Percentiles rank a stretch among this genome's conserved stretches.
Evolutionary conservation across 1,284 basidiomycete genomes (phyloP).

Genomic region (Termitomyces sp.): DNA sequence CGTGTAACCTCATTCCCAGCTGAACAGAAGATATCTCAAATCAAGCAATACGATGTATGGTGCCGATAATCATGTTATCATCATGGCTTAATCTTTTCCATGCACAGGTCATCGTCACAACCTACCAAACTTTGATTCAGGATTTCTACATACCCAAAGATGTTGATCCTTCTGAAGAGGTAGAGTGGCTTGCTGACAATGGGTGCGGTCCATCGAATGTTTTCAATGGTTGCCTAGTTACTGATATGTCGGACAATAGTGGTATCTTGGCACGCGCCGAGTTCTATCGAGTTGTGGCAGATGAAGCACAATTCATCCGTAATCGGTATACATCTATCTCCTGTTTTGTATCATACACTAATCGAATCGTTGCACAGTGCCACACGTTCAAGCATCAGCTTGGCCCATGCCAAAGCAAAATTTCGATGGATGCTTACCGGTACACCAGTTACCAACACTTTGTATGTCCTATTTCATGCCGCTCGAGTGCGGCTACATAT

Average conservation of each 20-base stretch:
- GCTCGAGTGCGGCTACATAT: background rate
- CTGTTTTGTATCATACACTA: background rate
- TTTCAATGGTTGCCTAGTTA: background rate
- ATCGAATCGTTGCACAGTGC: slow-evolving; percentile 26
- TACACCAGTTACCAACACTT: slow-evolving; percentile 64
- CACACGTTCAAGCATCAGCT: slow-evolving; percentile 52
- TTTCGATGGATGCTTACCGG: slow-evolving; percentile 72
- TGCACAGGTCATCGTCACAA: slow-evolving; percentile 56
- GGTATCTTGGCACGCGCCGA: slow-evolving; percentile 50
- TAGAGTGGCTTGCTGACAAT: slow-evolving; percentile 40
- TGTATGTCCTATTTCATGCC: slow-evolving; percentile 30
- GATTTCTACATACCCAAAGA: slow-evolving; percentile 50
- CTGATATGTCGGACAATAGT: slow-evolving; percentile 24
- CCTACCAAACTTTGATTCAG: slow-evolving; percentile 56
- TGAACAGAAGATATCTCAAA: slow-evolving; percentile 29
- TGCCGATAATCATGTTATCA: background rate
- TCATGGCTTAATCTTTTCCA: background rate
- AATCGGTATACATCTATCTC: slow-evolving; percentile 38
- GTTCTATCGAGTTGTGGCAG: slow-evolving; percentile 60
- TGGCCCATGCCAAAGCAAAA: slow-evolving; percentile 52
- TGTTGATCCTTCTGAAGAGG: slow-evolving; percentile 39
- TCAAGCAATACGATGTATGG: slow-evolving; percentile 53
- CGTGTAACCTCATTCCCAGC: background rate
- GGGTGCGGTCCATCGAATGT: slow-evolving; percentile 32
- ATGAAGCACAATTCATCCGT: slow-evolving; percentile 69